Base-by-base conservation (phyloP, 2,329 filamentous ascomycete genomes). In the Neonectria ditissima region DNA sequence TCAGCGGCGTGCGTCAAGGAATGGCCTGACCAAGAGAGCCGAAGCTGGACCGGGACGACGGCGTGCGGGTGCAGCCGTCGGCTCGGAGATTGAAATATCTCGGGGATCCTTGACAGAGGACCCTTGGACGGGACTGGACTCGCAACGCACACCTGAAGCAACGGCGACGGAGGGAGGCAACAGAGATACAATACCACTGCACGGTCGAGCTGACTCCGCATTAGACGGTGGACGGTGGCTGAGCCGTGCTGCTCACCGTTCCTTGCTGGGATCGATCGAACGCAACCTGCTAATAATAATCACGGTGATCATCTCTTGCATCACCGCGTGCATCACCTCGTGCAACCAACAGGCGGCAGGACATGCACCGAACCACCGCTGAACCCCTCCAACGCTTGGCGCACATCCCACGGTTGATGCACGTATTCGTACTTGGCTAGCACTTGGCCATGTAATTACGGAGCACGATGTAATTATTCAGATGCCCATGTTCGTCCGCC, bases 81-180 rank as follows among this genome's bases (percentile, higher is more conserved):
- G 55, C 14, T 47, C 55, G 60, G 55, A 63, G 34, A 59, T 59
- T 63, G 55, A 32, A 13, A 43, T 28, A 39, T 39, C 32, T 37
- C 30, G 18, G 50, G 50, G 20, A 39, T 24, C 13, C 10, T 26
- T 11, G 47, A 32, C 9, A 11, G 30, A 37, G 34, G 34, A 16
- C 32, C 32, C 16, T 30, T 14, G 34, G 41, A 32, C 52, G 53
- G 44, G 28, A 44, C 52, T 45, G 45, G 28, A 37, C 41, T 62
- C 44, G 37, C 45, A 56, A 55, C 52, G 26, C 51, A n/a, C 43
- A 58, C 55, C 60, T 58, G 48, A 55, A 62, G 60, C 60, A 50
- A 58, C 50, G n/a, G n/a, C n/a, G n/a, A 24, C 24, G 26, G n/a
- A 52, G 34, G 32, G 41, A 30, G 53, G 50, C 45, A 26, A 45